Evolutionary conservation across 1,284 basidiomycete species (phyloP).

Genomic region (Moniliophthora roreri): DNA sequence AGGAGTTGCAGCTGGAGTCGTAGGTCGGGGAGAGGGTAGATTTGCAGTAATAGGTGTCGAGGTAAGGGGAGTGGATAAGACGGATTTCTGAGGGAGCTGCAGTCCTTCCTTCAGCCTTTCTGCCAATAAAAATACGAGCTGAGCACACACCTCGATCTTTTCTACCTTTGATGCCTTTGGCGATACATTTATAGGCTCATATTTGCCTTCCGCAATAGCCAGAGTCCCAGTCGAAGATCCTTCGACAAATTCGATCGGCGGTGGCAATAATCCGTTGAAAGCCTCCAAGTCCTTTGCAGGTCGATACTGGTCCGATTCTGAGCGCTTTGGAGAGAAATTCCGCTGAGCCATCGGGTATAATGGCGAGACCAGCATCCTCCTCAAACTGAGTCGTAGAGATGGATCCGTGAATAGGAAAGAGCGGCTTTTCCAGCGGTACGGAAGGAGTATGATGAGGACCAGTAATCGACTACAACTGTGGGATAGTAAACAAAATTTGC

Average conservation of each 20-base stretch:
- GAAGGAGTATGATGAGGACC: background rate
- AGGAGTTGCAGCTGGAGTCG: background rate
- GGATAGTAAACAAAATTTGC: too few relatives aligned
- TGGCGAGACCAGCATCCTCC: conserved; percentile 60
- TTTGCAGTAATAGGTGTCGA: conserved; percentile 13
- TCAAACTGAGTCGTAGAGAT: background rate
- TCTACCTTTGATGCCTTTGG: conserved; percentile 41
- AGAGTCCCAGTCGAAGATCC: conserved; percentile 74
- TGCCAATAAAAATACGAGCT: background rate
- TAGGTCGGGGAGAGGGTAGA: conserved; percentile 15
- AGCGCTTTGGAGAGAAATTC: conserved; percentile 48
- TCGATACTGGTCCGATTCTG: conserved; percentile 51
- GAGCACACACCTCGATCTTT: conserved; percentile 39
- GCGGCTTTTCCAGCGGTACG: background rate
- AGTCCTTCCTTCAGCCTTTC: background rate
- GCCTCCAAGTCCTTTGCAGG: conserved; percentile 70
- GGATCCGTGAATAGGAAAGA: background rate
- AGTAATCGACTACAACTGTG: too few relatives aligned
- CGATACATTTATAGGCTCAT: conserved; percentile 72
- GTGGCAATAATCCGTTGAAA: conserved; percentile 72
- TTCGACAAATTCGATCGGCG: conserved; percentile 77
- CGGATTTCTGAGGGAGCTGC: conserved; percentile 19
- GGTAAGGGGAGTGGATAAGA: conserved; percentile 18
- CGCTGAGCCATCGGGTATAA: conserved; percentile 43
- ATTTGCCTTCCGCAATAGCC: conserved; percentile 68